Conservation (phyloP, 768 basidiomycete species). For the Amanita phalloides region DNA sequence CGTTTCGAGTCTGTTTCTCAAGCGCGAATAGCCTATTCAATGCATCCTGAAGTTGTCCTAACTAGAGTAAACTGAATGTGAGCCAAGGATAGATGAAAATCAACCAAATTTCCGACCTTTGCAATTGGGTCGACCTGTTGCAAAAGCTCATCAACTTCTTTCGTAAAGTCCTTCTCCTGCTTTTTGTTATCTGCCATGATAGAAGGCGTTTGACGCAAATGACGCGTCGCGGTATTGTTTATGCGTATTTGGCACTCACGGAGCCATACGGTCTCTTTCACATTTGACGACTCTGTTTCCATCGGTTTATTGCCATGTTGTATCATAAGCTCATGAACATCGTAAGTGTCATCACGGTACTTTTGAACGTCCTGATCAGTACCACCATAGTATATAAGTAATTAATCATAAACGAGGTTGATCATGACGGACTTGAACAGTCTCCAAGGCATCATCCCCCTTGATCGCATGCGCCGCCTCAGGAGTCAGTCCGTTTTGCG, state of each 20-base stretch:
- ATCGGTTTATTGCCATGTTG: slow-evolving; percentile 7
- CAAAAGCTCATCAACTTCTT: slow-evolving; percentile 69
- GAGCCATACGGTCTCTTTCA: not conserved
- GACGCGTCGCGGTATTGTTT: slow-evolving; percentile 60
- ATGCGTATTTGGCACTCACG: slow-evolving; percentile 16
- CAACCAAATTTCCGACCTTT: slow-evolving; percentile 41
- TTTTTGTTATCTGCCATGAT: slow-evolving; percentile 75
- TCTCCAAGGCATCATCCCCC: slow-evolving; percentile 23
- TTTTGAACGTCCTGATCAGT: slow-evolving; percentile 17
- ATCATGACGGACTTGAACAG: slow-evolving; percentile 39
- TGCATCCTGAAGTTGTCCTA: slow-evolving; percentile 74
- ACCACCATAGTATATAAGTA: slow-evolving; percentile 26
- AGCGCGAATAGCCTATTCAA: slow-evolving; percentile 81
- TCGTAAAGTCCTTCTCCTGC: slow-evolving; percentile 79
- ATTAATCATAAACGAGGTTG: slow-evolving; percentile 25
- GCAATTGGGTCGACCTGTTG: slow-evolving; percentile 57
- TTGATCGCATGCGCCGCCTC: not conserved
- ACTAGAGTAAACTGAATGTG: slow-evolving; percentile 29
- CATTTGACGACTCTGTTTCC: no score
- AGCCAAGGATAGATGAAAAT: slow-evolving; percentile 5
- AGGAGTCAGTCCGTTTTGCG: not conserved
- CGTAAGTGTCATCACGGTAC: slow-evolving; percentile 18
- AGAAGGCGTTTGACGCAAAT: slow-evolving; percentile 28
- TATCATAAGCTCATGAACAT: slow-evolving; percentile 16
- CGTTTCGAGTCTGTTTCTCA: slow-evolving; percentile 97